Evolutionary conservation across 2,329 filamentous ascomycete species (phyloP), one percentile per base, ranked within the genome.

Genomic region (Onygena corvina): DNA sequence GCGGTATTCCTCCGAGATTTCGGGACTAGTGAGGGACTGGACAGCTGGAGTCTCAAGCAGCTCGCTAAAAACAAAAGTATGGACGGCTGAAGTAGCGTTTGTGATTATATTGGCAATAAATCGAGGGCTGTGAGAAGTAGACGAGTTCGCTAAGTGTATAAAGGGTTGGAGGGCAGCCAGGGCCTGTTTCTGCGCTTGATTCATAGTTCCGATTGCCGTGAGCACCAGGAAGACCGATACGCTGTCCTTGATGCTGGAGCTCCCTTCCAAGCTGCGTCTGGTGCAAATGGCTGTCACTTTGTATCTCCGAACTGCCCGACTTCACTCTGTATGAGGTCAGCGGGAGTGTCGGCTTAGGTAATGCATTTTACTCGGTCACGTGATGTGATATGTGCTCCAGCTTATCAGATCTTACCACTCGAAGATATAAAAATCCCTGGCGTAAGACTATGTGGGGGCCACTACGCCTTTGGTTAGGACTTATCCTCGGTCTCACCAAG

Each of bases 21-120:
- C 64, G 33, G 62, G 72, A 33, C 68, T 68, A 21, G 72, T 67
- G 38, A 96, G 80, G 9, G 78, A 75, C 66, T 92, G 84, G 57
- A 96, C 81, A 58, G 86, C 80, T 0, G 85, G 80, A 1, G 81
- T 80, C 59, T 84, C 76, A 31, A 98, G 80, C n/a, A 98, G 81
- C 70, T 96, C 90, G 57, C 85, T 80, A 71, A 98, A 98, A 68
- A 96, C 77, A 67, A 83, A 98, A 56, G 89, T 94, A 67, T 88
- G 86, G 23, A 85, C 80, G 50, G 82, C 82, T n/a, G 87, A 88
- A 46, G 88, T 96, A 53, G 89, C 92, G 68, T 88, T 86, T 38
- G 76, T 80, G 64, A 96, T 78, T 48, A 96, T 79, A 64, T 94
- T 88, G 61, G 85, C 83, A 35, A 89, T 84, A 51, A 88, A 86